Evolutionary conservation across 179 eudicot species (phyloP).

Genomic region (Silene vulgaris): DNA sequence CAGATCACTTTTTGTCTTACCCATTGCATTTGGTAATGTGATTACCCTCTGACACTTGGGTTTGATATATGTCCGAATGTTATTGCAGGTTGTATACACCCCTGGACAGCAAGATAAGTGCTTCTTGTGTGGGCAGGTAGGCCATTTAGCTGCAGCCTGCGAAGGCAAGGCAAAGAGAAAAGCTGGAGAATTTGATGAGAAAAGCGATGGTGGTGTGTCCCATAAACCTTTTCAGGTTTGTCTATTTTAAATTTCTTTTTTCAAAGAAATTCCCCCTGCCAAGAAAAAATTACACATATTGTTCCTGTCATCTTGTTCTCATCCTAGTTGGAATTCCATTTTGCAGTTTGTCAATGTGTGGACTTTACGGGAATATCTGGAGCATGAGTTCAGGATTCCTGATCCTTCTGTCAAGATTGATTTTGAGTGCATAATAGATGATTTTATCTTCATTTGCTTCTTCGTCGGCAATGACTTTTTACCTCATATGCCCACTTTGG

Average conservation of each 20-base stretch:
- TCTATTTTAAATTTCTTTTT: neutral
- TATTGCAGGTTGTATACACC: slow-evolving; percentile 59
- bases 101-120: slow-evolving; percentile 93
- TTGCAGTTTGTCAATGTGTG: slow-evolving; percentile 84
- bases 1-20: neutral
- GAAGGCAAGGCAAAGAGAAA: slow-evolving; percentile 93
- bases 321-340: slow-evolving; percentile 15
- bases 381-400: slow-evolving; percentile 71
- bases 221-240: slow-evolving; percentile 87
- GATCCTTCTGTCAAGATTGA: slow-evolving; percentile 56
- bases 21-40: slow-evolving; percentile 1
- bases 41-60: neutral
- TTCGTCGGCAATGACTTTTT: slow-evolving; percentile 94
- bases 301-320: slow-evolving; percentile 1
- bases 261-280: neutral
- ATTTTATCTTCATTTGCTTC: slow-evolving; percentile 90
- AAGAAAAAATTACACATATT: neutral
- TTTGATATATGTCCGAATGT: neutral
- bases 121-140: slow-evolving; percentile 86
- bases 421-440: slow-evolving; percentile 77
- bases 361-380: slow-evolving; percentile 84
- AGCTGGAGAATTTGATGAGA: slow-evolving; percentile 89
- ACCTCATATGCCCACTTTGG: slow-evolving; percentile 96
- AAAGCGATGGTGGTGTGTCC: slow-evolving; percentile 49
- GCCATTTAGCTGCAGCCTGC: slow-evolving; percentile 84